A percentile compares a stretch with the other conserved stretches of the same genome.
These are phyloP conservation scores for Trichaptum fuscoviolaceum DNA, from an alignment of 768 basidiomycete species.

Conservation along the genomic window DNA sequence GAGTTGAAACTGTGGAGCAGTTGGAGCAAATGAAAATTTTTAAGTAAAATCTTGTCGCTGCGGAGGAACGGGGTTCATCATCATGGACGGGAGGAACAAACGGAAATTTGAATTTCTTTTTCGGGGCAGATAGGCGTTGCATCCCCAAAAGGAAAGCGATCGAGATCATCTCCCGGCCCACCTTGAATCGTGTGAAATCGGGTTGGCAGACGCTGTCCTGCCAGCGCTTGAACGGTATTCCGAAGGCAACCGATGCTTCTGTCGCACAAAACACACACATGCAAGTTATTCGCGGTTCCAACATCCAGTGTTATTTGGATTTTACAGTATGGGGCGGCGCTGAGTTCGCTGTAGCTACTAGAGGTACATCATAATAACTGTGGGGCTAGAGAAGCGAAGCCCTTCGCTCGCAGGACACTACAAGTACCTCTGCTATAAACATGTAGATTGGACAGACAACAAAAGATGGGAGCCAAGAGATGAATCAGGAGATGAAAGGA, in stretches of 20 bases:
- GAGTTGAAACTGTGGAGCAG: neutral
- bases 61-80: too few relatives aligned
- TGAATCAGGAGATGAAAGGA: conserved; percentile 12
- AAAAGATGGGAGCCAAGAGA: conserved; percentile 18
- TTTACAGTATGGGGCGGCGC: neutral
- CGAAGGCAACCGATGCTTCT: neutral
- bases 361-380: conserved; percentile 7
- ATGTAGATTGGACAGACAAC: conserved; percentile 12
- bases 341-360: neutral
- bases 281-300: neutral
- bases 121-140: neutral
- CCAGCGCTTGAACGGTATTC: too few relatives aligned
- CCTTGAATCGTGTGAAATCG: too few relatives aligned
- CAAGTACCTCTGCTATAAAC: conserved; percentile 9
- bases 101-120: neutral
- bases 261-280: neutral
- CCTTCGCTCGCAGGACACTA: conserved; percentile 33
- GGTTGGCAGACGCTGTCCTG: too few relatives aligned
- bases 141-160: neutral
- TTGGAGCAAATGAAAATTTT: neutral
- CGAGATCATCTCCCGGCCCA: too few relatives aligned
- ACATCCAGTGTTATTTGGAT: conserved; percentile 1
- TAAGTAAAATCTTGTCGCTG: neutral
- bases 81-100: neutral
- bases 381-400: conserved; percentile 46